Evolutionary conservation across 2,329 filamentous ascomycete species (phyloP).

Genomic region (Ramularia collo-cygni): DNA sequence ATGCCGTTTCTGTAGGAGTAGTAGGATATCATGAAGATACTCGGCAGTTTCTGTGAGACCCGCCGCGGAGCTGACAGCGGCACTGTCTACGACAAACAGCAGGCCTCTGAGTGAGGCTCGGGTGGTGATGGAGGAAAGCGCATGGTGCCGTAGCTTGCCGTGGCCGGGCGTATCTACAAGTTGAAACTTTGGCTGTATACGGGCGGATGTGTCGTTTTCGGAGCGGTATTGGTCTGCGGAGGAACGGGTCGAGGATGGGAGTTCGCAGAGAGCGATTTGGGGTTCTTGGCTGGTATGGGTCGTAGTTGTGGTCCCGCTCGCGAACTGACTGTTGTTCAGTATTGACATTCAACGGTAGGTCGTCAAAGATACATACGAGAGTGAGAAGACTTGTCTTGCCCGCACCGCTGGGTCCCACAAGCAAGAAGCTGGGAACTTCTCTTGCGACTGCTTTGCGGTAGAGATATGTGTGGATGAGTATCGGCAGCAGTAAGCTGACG

Average conservation of each 20-base stretch:
- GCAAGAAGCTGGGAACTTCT: slow-evolving; percentile 64
- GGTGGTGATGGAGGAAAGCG: slow-evolving; percentile 47
- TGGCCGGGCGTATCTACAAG: slow-evolving; percentile 90
- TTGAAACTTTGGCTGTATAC: slow-evolving; percentile 60
- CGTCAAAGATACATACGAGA: slow-evolving; percentile 45
- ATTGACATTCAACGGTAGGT: neutral
- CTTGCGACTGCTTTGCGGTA: slow-evolving; percentile 55
- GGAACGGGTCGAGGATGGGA: slow-evolving; percentile 47
- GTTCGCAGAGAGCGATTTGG: slow-evolving; percentile 48
- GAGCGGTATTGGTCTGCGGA: slow-evolving; percentile 59
- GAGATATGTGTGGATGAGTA: slow-evolving; percentile 70
- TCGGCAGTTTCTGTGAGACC: slow-evolving; percentile 65
- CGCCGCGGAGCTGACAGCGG: slow-evolving; percentile 30
- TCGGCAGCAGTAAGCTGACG: slow-evolving; percentile 64
- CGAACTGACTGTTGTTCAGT: slow-evolving; percentile 31
- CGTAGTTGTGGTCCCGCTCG: slow-evolving; percentile 48
- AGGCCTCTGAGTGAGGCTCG: slow-evolving; percentile 58
- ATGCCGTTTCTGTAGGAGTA: slow-evolving; percentile 69
- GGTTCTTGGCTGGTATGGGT: slow-evolving; percentile 60
- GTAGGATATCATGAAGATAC: slow-evolving; percentile 85
- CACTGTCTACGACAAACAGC: slow-evolving; percentile 82
- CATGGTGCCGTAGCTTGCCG: slow-evolving; percentile 76
- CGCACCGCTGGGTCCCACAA: slow-evolving; percentile 71
- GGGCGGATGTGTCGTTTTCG: slow-evolving; percentile 53
- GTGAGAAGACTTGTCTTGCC: slow-evolving; percentile 90